A percentile compares a stretch with the other conserved stretches of the same genome.
Evolutionary conservation across 768 basidiomycete species (phyloP).

Genomic region (Dentipellis sp.): DNA sequence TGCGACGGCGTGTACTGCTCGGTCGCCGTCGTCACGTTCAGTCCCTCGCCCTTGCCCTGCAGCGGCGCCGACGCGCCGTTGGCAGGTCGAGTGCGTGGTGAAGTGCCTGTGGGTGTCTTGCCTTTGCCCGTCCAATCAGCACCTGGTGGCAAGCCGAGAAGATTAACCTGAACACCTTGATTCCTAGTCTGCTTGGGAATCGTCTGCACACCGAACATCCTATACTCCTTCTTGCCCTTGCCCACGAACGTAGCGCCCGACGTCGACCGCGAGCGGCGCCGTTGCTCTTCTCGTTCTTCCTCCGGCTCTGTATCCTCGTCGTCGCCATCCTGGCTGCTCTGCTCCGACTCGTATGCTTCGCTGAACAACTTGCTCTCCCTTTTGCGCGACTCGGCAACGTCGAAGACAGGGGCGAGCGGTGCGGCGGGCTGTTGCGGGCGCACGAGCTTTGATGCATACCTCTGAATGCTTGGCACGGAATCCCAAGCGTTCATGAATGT

Average conservation of each 20-base stretch:
- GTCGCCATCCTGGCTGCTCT: slow-evolving; percentile 73
- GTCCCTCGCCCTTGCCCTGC: neutral
- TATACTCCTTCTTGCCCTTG: slow-evolving; percentile 45
- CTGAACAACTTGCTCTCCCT: slow-evolving; percentile 25
- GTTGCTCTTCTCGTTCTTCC: slow-evolving; percentile 21
- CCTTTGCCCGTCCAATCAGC: slow-evolving; percentile 12
- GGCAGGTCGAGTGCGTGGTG: slow-evolving; percentile 2
- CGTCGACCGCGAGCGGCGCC: slow-evolving; percentile 19
- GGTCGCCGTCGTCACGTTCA: neutral
- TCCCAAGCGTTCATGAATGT: slow-evolving; percentile 84
- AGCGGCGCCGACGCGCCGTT: neutral
- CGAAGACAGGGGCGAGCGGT: slow-evolving; percentile 41
- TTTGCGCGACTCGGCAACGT: slow-evolving; percentile 27
- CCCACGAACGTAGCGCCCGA: slow-evolving; percentile 25
- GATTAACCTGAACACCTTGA: slow-evolving; percentile 51
- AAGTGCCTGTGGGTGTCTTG: slow-evolving; percentile 4
- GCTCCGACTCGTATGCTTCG: slow-evolving; percentile 52
- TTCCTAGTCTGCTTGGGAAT: slow-evolving; percentile 40
- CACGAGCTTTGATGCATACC: slow-evolving; percentile 55
- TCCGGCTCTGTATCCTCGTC: slow-evolving; percentile 47
- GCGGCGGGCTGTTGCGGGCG: slow-evolving; percentile 34
- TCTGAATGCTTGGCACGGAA: slow-evolving; percentile 65
- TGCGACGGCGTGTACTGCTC: neutral
- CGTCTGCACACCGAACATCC: slow-evolving; percentile 66
- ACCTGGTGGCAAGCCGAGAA: slow-evolving; percentile 11